phyloP scores from a whole-genome alignment of 2,329 filamentous ascomycete species.

The Penicillium occitanis region DNA sequence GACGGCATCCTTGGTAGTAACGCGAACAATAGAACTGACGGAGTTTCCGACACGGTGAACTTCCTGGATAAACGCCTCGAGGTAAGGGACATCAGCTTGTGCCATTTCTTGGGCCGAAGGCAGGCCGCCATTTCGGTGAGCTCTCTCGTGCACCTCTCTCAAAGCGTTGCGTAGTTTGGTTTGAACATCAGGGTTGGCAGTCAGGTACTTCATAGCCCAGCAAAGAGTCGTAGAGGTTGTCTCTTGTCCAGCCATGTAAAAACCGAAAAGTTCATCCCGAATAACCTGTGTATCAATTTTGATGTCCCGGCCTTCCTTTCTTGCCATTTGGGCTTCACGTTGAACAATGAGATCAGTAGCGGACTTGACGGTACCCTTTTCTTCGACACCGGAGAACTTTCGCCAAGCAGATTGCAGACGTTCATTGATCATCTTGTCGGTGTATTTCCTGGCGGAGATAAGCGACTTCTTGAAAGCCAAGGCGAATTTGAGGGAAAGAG shows the following conservation, averaged over 20 bases:
- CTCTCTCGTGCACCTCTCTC: conserved; percentile 28
- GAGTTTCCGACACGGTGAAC: conserved; percentile 36
- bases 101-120: conserved; percentile 37
- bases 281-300: conserved; percentile 3
- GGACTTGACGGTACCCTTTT: not conserved
- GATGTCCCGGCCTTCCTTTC: not conserved
- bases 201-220: conserved; percentile 45
- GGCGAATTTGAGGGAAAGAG: not conserved
- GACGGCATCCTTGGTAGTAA: conserved; percentile 38
- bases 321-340: conserved; percentile 23
- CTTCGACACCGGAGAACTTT: not conserved
- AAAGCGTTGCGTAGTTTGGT: conserved; percentile 36
- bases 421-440: not conserved
- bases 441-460: not conserved
- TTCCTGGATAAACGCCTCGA: conserved; percentile 47
- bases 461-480: not conserved
- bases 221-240: conserved; percentile 45
- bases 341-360: conserved; percentile 38
- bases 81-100: conserved; percentile 37
- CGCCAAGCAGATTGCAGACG: not conserved
- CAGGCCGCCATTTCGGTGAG: conserved; percentile 22
- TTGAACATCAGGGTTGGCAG: conserved; percentile 37
- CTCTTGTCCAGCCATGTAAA: conserved; percentile 48
- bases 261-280: conserved; percentile 32
- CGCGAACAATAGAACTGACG: conserved; percentile 30